Conservation (phyloP, 202 grass and related monocot species). For the Carex sylvatica region DNA sequence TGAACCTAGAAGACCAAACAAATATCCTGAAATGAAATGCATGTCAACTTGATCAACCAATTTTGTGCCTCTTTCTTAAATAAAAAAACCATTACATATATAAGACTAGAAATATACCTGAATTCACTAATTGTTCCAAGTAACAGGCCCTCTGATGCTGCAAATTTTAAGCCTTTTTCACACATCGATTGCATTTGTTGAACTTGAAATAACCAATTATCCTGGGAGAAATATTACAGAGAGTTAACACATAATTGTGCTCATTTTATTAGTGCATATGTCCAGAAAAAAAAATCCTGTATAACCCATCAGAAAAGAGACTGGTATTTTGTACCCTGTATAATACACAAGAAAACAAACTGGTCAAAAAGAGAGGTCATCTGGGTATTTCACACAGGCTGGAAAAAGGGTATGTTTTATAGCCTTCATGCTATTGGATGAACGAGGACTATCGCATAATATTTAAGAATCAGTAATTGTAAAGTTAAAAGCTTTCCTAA, state of each 20-base stretch:
- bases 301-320: background rate
- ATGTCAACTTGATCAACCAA: background rate
- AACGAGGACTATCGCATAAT: background rate
- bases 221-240: constrained; percentile 17
- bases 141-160: constrained; percentile 19
- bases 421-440: background rate
- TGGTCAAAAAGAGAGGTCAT: background rate
- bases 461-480: background rate
- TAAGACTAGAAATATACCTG: constrained; percentile 4
- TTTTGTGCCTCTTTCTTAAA: background rate
- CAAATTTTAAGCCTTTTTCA: constrained; percentile 33
- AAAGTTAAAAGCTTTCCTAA: background rate
- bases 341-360: background rate
- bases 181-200: constrained; percentile 32
- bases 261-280: background rate
- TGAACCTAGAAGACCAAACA: background rate
- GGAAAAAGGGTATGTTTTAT: background rate
- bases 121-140: constrained; percentile 18
- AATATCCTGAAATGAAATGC: background rate
- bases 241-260: constrained; percentile 1
- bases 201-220: constrained; percentile 26
- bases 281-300: background rate
- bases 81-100: background rate
- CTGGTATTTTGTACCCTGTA: background rate
- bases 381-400: background rate